Conservation (phyloP, 306 rosid genomes). For the Prunus fruticosa region DNA sequence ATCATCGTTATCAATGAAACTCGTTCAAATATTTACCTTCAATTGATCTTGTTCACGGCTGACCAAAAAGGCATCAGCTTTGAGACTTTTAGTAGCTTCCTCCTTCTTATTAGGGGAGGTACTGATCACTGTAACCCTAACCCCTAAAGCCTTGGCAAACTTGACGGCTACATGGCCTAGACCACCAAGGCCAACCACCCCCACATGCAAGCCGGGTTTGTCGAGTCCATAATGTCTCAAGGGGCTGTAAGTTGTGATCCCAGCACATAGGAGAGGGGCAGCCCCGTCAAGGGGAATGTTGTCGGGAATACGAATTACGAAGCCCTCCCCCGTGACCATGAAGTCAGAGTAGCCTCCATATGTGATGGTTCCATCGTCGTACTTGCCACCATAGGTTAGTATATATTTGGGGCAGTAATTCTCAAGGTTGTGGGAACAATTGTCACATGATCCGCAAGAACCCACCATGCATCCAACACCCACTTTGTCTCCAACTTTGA, state of each 20-base stretch:
- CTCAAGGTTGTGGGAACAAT: background rate
- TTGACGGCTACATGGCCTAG: background rate
- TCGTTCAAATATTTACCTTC: background rate
- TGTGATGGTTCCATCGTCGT: background rate
- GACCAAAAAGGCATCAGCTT: conserved; percentile 10
- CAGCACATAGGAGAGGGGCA: background rate
- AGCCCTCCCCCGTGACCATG: background rate
- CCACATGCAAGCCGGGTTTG: background rate
- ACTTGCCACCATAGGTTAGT: background rate
- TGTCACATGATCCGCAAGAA: background rate
- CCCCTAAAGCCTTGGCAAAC: background rate
- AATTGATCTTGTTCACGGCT: conserved; percentile 12
- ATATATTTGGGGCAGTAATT: background rate
- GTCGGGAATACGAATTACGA: background rate
- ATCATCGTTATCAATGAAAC: too few species aligned
- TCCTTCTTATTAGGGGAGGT: background rate
- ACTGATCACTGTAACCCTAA: background rate
- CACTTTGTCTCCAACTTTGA: conserved; percentile 6
- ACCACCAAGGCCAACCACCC: background rate
- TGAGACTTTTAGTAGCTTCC: background rate
- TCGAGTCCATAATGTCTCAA: background rate
- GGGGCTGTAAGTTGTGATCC: conserved; percentile 4
- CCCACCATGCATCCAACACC: background rate
- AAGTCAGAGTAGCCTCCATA: background rate
- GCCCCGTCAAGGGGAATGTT: background rate